Conservation (phyloP, 257 asterid species). For the Nicotiana attenuata region DNA sequence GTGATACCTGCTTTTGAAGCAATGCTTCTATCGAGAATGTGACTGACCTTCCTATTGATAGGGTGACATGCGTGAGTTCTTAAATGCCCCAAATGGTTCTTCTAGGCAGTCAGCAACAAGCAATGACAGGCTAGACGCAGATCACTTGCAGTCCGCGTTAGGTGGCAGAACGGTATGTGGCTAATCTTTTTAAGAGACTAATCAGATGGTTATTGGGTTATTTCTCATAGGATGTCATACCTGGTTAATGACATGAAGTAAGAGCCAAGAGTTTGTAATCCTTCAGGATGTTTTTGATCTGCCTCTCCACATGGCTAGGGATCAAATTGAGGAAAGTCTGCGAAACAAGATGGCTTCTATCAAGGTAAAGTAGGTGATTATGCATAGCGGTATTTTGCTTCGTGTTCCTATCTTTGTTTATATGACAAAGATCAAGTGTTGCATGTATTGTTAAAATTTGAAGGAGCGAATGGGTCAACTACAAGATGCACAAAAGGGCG, state of each 20-base stretch:
- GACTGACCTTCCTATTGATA: constrained; percentile 19
- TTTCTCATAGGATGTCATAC: constrained; percentile 13
- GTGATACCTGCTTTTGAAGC: background rate
- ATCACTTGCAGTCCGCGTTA: constrained; percentile 79
- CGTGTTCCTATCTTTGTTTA: background rate
- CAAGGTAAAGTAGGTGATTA: constrained; percentile 38
- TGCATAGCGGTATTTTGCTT: background rate
- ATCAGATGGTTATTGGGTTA: background rate
- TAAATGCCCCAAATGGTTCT: constrained; percentile 78
- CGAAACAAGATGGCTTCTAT: constrained; percentile 79
- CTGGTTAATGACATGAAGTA: constrained; percentile 11
- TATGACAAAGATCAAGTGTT: background rate
- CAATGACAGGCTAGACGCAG: constrained; percentile 59
- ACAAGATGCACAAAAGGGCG: constrained; percentile 82
- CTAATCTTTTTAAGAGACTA: constrained; percentile 3
- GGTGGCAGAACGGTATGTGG: constrained; percentile 82
- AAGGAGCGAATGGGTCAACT: constrained; percentile 96
- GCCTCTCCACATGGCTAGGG: constrained; percentile 89
- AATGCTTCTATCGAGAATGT: background rate
- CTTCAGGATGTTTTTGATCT: constrained; percentile 79
- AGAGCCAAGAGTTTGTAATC: constrained; percentile 10
- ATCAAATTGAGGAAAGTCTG: constrained; percentile 87
- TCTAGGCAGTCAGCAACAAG: constrained; percentile 55
- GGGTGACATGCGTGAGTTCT: constrained; percentile 92
- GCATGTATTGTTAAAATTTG: constrained; percentile 16